Evolutionary conservation across 2,329 filamentous ascomycete species (phyloP).

Genomic region (Neonectria coccinea): DNA sequence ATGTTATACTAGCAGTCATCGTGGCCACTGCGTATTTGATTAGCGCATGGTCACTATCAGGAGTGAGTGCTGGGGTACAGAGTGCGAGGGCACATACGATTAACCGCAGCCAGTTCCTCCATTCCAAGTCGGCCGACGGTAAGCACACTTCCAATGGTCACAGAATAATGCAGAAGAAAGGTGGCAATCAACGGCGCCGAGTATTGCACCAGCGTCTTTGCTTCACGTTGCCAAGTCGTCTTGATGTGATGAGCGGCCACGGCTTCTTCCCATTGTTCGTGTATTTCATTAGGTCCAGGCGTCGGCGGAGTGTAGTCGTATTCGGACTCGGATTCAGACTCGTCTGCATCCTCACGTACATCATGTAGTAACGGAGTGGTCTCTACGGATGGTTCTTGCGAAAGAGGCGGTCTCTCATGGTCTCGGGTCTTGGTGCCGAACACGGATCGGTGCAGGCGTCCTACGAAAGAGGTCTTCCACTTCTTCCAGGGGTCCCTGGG

Average conservation of each 20-base stretch:
- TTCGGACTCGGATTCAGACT: not conserved
- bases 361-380: constrained; percentile 26
- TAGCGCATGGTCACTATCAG: not conserved
- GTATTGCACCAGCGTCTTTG: constrained; percentile 79
- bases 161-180: constrained; percentile 81
- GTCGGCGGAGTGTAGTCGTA: constrained; percentile 30
- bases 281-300: constrained; percentile 32
- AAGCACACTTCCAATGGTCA: constrained; percentile 80
- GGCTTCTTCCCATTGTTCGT: constrained; percentile 76
- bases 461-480: constrained; percentile 20
- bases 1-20: constrained; percentile 83
- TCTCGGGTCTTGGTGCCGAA: constrained; percentile 34
- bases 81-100: constrained; percentile 40
- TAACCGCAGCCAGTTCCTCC: constrained; percentile 58
- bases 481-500: constrained; percentile 6
- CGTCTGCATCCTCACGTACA: not conserved
- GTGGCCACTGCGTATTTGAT: constrained; percentile 54
- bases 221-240: constrained; percentile 89
- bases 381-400: constrained; percentile 18
- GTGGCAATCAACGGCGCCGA: constrained; percentile 74
- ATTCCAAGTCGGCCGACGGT: constrained; percentile 79
- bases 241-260: constrained; percentile 82
- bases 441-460: constrained; percentile 27
- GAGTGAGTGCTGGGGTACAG: accelerated
- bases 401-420: constrained; percentile 23